Conservation (phyloP, 2,329 filamentous ascomycete genomes). For the Penicillium hesseltinei region DNA sequence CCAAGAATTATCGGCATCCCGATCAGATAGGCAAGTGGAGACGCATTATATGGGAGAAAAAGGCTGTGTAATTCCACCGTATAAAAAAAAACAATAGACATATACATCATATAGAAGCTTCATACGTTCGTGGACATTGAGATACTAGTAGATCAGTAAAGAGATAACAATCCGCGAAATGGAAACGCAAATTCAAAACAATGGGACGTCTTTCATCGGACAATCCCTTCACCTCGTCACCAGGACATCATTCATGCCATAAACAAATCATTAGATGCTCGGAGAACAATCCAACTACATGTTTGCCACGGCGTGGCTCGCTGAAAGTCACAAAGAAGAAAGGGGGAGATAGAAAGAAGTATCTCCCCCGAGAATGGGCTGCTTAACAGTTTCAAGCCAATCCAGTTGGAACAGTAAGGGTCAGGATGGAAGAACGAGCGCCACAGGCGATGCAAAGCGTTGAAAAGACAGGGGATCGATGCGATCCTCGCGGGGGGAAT, state of each 20-base stretch:
- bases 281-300: slow-evolving; percentile 8
- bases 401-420: slow-evolving; percentile 28
- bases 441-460: slow-evolving; percentile 21
- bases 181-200: slow-evolving; percentile 13
- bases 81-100: slow-evolving; percentile 23
- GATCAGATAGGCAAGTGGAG: slow-evolving; percentile 10
- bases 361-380: slow-evolving; percentile 19
- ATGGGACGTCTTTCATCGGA: neutral
- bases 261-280: slow-evolving; percentile 18
- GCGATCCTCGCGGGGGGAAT: slow-evolving; percentile 5
- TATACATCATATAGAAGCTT: slow-evolving; percentile 38
- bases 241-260: slow-evolving; percentile 16
- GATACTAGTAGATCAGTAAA: slow-evolving; percentile 19
- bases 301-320: slow-evolving; percentile 2
- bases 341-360: slow-evolving; percentile 11
- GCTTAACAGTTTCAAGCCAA: slow-evolving; percentile 31
- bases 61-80: neutral
- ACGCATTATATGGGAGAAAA: neutral
- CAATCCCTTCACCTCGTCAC: slow-evolving; percentile 12
- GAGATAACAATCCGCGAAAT: slow-evolving; percentile 18
- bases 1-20: slow-evolving; percentile 16
- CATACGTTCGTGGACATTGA: slow-evolving; percentile 33
- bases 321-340: slow-evolving; percentile 8
- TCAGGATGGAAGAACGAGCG: slow-evolving; percentile 24
- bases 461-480: slow-evolving; percentile 10